A percentile compares a stretch with the other conserved stretches of the same genome.
Conservation (phyloP, 176 grass and related monocot genomes). For the Tuctoria greenei region DNA sequence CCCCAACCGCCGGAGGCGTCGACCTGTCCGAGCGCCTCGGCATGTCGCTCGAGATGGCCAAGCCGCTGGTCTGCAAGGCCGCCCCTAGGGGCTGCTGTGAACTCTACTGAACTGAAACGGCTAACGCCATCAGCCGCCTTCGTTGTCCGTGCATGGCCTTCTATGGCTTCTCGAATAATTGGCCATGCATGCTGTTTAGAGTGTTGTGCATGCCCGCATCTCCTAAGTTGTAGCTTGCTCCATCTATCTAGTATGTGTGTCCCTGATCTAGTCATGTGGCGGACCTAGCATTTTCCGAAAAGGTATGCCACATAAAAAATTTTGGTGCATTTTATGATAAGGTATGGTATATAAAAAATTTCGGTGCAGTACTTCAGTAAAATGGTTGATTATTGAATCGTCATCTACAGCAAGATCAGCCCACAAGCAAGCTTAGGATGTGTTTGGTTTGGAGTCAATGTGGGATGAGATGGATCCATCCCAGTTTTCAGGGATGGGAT, state of each 20-base stretch:
- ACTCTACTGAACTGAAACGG: not conserved
- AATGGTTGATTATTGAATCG: too few species aligned
- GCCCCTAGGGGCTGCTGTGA: conserved; percentile 12
- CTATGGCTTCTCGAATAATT: not conserved
- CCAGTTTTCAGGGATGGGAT: too few species aligned
- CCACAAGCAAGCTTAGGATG: too few species aligned
- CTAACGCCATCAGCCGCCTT: not conserved
- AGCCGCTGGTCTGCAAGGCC: conserved; percentile 63
- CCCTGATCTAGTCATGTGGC: too few species aligned
- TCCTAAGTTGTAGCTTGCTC: not conserved
- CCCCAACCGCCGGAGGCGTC: conserved; percentile 24
- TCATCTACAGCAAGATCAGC: too few species aligned
- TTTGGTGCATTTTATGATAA: too few species aligned
- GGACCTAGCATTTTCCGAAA: too few species aligned
- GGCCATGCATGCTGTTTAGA: not conserved
- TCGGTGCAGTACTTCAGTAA: too few species aligned
- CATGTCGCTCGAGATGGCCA: conserved; percentile 88
- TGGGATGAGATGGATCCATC: too few species aligned
- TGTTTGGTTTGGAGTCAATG: too few species aligned
- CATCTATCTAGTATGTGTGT: not conserved
- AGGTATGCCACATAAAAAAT: too few species aligned
- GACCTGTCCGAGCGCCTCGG: conserved; percentile 68
- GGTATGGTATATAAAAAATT: too few species aligned
- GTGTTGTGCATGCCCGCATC: not conserved
- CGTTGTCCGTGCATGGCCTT: not conserved